Base-by-base conservation (phyloP, 2,329 filamentous ascomycete genomes). In the Claviceps monticola region DNA sequence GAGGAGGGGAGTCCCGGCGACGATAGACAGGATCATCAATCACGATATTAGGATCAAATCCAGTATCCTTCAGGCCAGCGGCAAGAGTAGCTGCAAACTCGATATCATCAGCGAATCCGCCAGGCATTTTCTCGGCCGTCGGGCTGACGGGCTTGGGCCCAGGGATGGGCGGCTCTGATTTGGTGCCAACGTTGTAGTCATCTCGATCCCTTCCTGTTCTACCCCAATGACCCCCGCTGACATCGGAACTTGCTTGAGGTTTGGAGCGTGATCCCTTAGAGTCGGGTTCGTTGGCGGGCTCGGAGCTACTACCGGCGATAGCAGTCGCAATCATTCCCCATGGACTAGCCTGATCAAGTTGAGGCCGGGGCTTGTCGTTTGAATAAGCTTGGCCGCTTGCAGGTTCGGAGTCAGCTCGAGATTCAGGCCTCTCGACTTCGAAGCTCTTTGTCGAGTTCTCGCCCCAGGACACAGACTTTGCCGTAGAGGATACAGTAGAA, bases 31-130 rank as follows among this genome's bases (percentile, higher is more conserved):
- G 77, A 58, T 88, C 75, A 46, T 86, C 72, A 38, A 84, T 82
- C 46, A 88, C 80, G 53, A 88, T 79, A 42, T 84, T 76, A 4
- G 82, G 79, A 59, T 86, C 76, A 56, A 88, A 88, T 0, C 84
- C 84, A 46, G 80, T 78, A n/a, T 80, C 76, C 60, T 82, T 69
- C 48, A 86, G 71, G 1, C 81, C 83, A 47, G 83, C 85, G 53
- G 83, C 83, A 46, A 88, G 67, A 3, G 78, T 80, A 29, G 84
- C 84, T 7, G 82, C 79, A 57, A 88, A 88, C 49, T 81, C 80
- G 8, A 84, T 67, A 57, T 88, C 84, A 52, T 83, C 76, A 1
- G 70, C 77, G 59, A 85, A 89, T 9, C 75, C 69, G 19, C 83
- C 84, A 23, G 83, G 82, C 64, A 84, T 78, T 52, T 78, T 73